Conservation (phyloP, 305 asterid genomes). For the Fraxinus latifolia region DNA sequence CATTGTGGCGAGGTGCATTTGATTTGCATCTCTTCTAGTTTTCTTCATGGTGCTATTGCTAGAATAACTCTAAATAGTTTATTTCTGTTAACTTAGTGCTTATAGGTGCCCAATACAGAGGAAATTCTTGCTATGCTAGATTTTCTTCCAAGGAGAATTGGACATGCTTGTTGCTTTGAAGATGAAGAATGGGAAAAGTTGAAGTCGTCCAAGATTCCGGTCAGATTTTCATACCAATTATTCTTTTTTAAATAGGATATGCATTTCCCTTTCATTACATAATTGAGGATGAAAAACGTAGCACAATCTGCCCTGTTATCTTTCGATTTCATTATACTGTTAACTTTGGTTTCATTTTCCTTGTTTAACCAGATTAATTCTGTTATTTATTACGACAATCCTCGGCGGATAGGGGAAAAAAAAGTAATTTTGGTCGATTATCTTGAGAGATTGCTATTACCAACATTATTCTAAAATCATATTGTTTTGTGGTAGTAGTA, state of each 20-base stretch:
- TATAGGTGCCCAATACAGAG: conserved; percentile 78
- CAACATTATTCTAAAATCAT: not conserved
- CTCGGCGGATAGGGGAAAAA: not conserved
- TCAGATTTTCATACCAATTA: conserved; percentile 26
- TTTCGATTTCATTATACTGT: not conserved
- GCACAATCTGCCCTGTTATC: not conserved
- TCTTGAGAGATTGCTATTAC: not conserved
- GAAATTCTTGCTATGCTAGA: conserved; percentile 81
- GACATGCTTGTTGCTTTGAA: conserved; percentile 92
- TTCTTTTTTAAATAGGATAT: conserved; percentile 11
- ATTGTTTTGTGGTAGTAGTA: not conserved
- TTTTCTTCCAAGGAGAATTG: conserved; percentile 77
- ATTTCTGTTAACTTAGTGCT: conserved; percentile 47
- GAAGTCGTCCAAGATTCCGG: conserved; percentile 62
- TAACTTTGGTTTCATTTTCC: not conserved
- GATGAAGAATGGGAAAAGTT: conserved; percentile 63
- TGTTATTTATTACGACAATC: not conserved
- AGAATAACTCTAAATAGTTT: conserved; percentile 33
- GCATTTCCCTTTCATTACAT: not conserved
- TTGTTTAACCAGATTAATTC: not conserved
- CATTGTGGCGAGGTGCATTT: conserved; percentile 95
- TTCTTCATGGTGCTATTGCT: not conserved
- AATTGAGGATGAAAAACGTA: not conserved
- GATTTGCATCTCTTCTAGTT: conserved; percentile 27
- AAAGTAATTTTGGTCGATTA: not conserved